Percentiles rank a stretch among this genome's conserved stretches.
These are phyloP conservation scores for Podaxis mareebaensis DNA, from an alignment of 768 basidiomycete genomes.

Conservation along the genomic window DNA sequence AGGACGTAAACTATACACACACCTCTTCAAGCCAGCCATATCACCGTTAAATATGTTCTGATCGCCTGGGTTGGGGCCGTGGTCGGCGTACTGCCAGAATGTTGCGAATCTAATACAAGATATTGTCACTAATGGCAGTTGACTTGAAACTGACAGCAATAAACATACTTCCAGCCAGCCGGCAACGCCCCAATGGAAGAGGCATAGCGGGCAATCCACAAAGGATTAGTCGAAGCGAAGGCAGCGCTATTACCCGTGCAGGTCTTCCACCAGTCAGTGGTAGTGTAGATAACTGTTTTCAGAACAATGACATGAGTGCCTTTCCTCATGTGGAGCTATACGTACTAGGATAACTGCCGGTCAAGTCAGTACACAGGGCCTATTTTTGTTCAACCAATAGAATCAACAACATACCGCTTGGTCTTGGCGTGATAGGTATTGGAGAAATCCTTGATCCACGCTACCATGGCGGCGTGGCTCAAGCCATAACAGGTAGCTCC, in stretches of 20 bases:
- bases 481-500: slow-evolving; percentile 57
- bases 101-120: slow-evolving; percentile 39
- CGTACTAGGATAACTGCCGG: not conserved
- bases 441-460: slow-evolving; percentile 64
- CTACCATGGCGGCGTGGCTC: slow-evolving; percentile 55
- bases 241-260: slow-evolving; percentile 60
- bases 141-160: not conserved
- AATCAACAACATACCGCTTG: slow-evolving; percentile 36
- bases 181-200: slow-evolving; percentile 54
- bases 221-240: slow-evolving; percentile 52
- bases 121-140: not conserved
- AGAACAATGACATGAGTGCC: not conserved
- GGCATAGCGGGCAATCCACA: slow-evolving; percentile 61
- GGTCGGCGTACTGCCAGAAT: slow-evolving; percentile 64
- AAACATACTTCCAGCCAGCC: slow-evolving; percentile 48
- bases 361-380: not conserved
- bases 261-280: slow-evolving; percentile 66
- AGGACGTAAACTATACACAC: not conserved
- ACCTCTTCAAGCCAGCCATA: slow-evolving; percentile 11
- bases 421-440: slow-evolving; percentile 53
- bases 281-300: slow-evolving; percentile 43
- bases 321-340: not conserved
- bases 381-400: not conserved
- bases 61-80: slow-evolving; percentile 57
- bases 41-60: slow-evolving; percentile 56